Conservation (phyloP, 495 filamentous ascomycete species). For the Xylaria castorea region DNA sequence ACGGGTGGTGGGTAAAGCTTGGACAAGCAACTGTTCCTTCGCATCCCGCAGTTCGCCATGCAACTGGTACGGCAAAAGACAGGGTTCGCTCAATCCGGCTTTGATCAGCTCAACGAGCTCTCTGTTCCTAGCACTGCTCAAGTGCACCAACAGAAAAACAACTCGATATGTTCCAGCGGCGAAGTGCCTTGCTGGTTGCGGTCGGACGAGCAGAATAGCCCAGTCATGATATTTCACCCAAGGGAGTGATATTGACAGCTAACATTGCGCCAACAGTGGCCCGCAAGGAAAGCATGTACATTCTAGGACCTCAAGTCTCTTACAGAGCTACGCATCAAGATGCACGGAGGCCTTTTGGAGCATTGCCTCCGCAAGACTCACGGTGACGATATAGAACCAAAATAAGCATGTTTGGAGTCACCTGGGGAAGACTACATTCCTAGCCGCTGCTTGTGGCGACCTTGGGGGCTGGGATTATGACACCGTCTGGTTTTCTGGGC, state of each 20-base stretch:
- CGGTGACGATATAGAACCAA: slow-evolving; percentile 4
- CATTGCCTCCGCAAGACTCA: background rate
- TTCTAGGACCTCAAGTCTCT: background rate
- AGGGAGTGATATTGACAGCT: slow-evolving; percentile 14
- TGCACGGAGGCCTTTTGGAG: background rate
- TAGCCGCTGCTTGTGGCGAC: background rate
- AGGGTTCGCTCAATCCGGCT: slow-evolving; percentile 16
- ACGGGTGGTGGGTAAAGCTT: slow-evolving; percentile 17
- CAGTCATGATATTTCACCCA: background rate
- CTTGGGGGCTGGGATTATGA: background rate
- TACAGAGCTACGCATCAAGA: background rate
- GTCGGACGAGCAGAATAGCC: background rate
- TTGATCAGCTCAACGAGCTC: background rate
- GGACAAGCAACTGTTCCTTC: slow-evolving; percentile 7
- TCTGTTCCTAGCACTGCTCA: background rate
- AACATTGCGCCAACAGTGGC: slow-evolving; percentile 9
- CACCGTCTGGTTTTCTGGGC: background rate
- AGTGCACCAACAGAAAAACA: background rate
- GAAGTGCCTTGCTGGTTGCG: background rate
- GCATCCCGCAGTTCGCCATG: slow-evolving; percentile 2
- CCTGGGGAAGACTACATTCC: background rate
- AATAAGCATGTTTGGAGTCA: background rate
- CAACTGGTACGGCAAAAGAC: slow-evolving; percentile 20
- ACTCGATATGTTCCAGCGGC: background rate
- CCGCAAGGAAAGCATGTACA: background rate